These are phyloP conservation scores for Lumnitzera littorea DNA, from an alignment of 345 rosid species.

Conservation along the genomic window DNA sequence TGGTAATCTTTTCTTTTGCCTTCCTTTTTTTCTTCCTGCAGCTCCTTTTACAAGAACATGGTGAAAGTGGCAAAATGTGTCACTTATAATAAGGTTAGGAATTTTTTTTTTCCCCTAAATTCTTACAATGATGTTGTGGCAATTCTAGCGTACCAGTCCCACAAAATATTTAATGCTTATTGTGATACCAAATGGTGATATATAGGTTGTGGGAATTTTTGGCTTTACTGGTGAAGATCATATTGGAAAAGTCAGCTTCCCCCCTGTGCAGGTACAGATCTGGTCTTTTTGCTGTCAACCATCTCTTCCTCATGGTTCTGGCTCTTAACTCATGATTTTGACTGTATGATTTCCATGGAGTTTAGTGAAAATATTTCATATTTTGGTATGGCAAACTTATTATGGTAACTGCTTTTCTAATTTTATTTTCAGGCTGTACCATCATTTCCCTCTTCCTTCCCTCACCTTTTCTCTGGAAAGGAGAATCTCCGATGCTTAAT, in stretches of 20 bases:
- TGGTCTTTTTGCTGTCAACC: no score
- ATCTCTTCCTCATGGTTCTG: not conserved
- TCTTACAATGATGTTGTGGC: no score
- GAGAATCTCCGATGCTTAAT: constrained; percentile 78
- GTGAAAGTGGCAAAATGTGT: constrained; percentile 85
- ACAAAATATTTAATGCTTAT: not conserved
- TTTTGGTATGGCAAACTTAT: no score
- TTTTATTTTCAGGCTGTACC: constrained; percentile 73
- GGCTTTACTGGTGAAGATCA: constrained; percentile 95
- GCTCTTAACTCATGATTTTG: not conserved
- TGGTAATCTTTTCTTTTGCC: not conserved
- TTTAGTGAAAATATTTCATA: no score
- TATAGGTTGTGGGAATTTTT: constrained; percentile 75
- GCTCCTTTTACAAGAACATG: constrained; percentile 86
- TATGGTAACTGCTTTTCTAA: not conserved
- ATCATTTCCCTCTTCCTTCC: constrained; percentile 89
- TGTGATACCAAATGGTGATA: not conserved
- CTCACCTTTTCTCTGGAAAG: constrained; percentile 69
- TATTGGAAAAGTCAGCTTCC: constrained; percentile 89
- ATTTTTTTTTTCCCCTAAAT: not conserved
- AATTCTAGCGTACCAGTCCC: no score
- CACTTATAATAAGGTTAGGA: constrained; percentile 68
- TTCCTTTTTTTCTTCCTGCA: constrained; percentile 19
- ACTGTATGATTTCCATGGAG: no score
- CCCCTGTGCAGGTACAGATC: constrained; percentile 74